These are phyloP conservation scores for Lolium perenne DNA, from an alignment of 176 grass and related monocot genomes.

Conservation along the genomic window DNA sequence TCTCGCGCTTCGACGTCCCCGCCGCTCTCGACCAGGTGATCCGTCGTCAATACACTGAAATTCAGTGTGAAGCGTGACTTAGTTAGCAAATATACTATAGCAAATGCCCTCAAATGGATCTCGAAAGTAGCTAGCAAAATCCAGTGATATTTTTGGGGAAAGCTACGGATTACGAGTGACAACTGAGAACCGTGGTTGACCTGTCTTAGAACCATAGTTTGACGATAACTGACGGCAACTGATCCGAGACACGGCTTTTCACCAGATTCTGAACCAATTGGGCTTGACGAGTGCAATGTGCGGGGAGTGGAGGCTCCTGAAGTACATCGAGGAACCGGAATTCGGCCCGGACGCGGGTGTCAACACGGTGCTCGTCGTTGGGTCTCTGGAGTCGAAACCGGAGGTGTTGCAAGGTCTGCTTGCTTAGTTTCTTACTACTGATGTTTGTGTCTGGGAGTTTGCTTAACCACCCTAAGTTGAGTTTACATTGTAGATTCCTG, in stretches of 20 bases:
- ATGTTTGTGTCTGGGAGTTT: neutral
- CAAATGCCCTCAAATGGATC: too few species aligned
- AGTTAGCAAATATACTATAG: too few species aligned
- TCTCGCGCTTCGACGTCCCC: constrained; percentile 63
- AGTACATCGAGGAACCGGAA: constrained; percentile 77
- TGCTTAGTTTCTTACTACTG: neutral
- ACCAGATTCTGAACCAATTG: constrained; percentile 58
- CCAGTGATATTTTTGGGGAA: too few species aligned
- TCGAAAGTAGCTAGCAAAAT: too few species aligned
- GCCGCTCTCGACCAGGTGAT: constrained; percentile 70
- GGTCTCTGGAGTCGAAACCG: constrained; percentile 48
- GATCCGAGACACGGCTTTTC: neutral
- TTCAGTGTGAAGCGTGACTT: too few species aligned
- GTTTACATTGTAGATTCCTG: constrained; percentile 59
- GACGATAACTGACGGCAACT: too few species aligned
- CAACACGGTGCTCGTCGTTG: constrained; percentile 67
- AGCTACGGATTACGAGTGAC: too few species aligned
- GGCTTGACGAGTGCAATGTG: constrained; percentile 38
- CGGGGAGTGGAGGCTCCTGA: constrained; percentile 58
- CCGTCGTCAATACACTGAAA: neutral
- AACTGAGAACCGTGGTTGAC: too few species aligned
- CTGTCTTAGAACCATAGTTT: too few species aligned
- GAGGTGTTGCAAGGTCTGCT: constrained; percentile 57
- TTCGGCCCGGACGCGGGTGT: constrained; percentile 73
- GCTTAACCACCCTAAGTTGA: neutral